A percentile compares a stretch with the other conserved stretches of the same genome.
Evolutionary conservation across 2,329 filamentous ascomycete genomes (phyloP).

Genomic region (Chaetomium sp.): DNA sequence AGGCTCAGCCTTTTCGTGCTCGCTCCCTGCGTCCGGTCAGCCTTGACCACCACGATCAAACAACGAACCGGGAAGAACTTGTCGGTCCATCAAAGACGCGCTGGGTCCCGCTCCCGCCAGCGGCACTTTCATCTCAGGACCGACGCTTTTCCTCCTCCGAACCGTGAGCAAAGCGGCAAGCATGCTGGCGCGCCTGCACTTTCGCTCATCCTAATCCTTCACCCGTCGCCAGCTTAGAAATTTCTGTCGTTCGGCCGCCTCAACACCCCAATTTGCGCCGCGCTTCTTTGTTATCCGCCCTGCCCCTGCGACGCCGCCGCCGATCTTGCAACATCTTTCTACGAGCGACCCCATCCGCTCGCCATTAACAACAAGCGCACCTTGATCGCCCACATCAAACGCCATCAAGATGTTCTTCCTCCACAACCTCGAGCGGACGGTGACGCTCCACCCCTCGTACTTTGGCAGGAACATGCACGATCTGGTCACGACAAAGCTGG

Average conservation of each 20-base stretch:
- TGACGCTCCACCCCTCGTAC: constrained; percentile 93
- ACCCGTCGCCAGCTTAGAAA: neutral
- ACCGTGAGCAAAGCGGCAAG: constrained; percentile 6
- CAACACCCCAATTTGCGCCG: neutral
- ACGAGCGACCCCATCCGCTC: too few relatives aligned
- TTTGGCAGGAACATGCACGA: constrained; percentile 92
- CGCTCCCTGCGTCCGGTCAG: constrained; percentile 8
- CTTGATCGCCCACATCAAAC: too few relatives aligned
- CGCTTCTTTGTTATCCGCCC: neutral
- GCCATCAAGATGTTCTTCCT: constrained; percentile 82
- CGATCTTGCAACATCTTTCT: neutral
- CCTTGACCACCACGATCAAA: constrained; percentile 6
- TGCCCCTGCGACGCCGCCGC: neutral
- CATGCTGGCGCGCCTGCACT: constrained; percentile 5
- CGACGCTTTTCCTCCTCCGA: neutral
- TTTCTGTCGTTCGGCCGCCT: neutral
- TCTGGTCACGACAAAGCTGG: constrained; percentile 79
- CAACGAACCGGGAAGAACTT: neutral
- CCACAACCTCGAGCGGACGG: constrained; percentile 89
- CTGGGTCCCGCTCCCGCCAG: neutral
- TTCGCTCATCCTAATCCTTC: neutral
- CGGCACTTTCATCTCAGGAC: neutral
- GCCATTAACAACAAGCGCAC: too few relatives aligned
- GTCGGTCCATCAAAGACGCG: neutral
- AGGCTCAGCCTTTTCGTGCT: neutral